phyloP scores from a whole-genome alignment of 352 stramenopile genomes.

The Globisporangium splendens region DNA sequence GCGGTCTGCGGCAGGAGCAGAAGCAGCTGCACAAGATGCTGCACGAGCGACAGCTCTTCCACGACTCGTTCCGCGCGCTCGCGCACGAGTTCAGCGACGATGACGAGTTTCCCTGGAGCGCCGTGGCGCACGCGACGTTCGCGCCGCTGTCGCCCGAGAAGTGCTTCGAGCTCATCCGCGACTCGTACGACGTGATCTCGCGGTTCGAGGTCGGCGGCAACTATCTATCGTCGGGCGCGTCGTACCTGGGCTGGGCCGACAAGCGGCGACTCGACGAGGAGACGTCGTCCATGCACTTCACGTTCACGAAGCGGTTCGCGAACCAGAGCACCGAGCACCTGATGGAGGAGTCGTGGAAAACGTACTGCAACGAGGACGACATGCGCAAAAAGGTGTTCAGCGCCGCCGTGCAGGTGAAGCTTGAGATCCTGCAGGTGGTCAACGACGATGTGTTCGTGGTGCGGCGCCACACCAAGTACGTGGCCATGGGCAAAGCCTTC shows the following conservation, averaged over 20 bases:
- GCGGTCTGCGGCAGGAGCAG: slow-evolving; percentile 43
- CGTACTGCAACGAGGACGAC: slow-evolving; percentile 39
- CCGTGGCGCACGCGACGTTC: slow-evolving; percentile 33
- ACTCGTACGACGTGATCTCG: slow-evolving; percentile 48
- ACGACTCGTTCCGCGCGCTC: slow-evolving; percentile 33
- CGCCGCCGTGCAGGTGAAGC: slow-evolving; percentile 33
- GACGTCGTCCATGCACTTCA: slow-evolving; percentile 50
- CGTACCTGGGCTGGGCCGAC: slow-evolving; percentile 60
- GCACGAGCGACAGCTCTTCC: slow-evolving; percentile 52
- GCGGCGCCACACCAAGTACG: slow-evolving; percentile 52
- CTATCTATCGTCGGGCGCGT: slow-evolving; percentile 45
- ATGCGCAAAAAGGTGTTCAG: slow-evolving; percentile 54
- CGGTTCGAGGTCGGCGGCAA: slow-evolving; percentile 41
- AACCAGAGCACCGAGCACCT: slow-evolving; percentile 27
- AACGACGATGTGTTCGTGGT: slow-evolving; percentile 52
- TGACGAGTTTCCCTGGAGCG: slow-evolving; percentile 17
- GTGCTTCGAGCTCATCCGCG: slow-evolving; percentile 52
- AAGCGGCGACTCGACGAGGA: slow-evolving; percentile 39
- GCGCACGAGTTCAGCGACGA: slow-evolving; percentile 26
- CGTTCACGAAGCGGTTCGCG: slow-evolving; percentile 50
- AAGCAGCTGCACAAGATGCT: slow-evolving; percentile 45
- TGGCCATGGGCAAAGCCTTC: slow-evolving; percentile 43
- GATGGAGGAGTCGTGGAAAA: slow-evolving; percentile 50
- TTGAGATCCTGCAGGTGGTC: slow-evolving; percentile 46
- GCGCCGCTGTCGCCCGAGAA: slow-evolving; percentile 18